A percentile compares a stretch with the other conserved stretches of the same genome.
phyloP scores from a whole-genome alignment of 176 grass and related monocot genomes.

The Dactylis glomerata region DNA sequence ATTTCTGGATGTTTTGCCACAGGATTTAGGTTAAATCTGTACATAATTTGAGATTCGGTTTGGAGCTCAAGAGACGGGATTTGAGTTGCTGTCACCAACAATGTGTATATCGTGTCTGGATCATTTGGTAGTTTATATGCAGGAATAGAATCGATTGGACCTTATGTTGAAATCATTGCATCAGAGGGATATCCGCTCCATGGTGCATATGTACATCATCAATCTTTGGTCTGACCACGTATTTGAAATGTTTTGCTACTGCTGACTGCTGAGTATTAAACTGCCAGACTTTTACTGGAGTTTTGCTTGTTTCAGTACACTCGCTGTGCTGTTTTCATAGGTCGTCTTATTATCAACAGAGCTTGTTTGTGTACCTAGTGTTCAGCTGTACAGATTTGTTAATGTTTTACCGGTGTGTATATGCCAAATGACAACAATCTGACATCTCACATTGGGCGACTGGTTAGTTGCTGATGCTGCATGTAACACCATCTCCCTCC shows the following conservation, averaged over 20 bases:
- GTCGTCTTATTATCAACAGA: neutral
- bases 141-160: neutral
- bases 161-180: neutral
- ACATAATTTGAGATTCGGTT: neutral
- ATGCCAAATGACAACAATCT: neutral
- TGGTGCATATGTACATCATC: neutral
- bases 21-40: neutral
- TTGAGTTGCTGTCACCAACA: neutral
- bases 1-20: neutral
- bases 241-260: neutral
- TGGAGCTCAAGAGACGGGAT: neutral
- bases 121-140: neutral
- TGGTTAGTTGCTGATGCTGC: neutral
- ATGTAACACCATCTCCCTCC: neutral
- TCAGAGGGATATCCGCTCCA: neutral
- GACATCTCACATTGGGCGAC: neutral
- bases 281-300: neutral
- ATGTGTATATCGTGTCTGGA: neutral
- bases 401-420: neutral
- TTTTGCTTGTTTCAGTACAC: constrained; percentile 1
- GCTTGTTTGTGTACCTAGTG: neutral
- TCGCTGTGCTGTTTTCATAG: neutral
- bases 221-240: neutral
- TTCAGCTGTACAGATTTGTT: neutral
- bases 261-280: neutral